Evolutionary conservation across 768 basidiomycete species (phyloP).

Genomic region (Leccinum imitatum): DNA sequence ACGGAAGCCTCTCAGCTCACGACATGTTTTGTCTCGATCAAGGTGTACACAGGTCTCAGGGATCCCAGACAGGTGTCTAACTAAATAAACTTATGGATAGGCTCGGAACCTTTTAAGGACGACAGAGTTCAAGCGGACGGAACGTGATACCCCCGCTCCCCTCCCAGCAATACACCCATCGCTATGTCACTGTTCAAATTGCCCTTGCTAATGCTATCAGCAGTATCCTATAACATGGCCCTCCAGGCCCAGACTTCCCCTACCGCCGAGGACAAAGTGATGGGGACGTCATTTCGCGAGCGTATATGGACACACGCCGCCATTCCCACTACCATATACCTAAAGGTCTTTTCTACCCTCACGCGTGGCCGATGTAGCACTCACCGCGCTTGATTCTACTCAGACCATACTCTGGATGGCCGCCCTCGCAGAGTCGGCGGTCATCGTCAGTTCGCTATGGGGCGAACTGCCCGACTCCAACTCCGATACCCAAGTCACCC

Average conservation of each 20-base stretch:
- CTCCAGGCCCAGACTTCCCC: background rate
- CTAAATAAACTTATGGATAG: background rate
- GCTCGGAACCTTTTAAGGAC: background rate
- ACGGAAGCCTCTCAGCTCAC: background rate
- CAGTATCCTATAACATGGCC: constrained; percentile 5
- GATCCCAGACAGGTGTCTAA: background rate
- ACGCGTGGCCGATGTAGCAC: background rate
- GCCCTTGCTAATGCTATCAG: constrained; percentile 8
- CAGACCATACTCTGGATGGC: background rate
- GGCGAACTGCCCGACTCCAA: background rate
- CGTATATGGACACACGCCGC: constrained; percentile 5
- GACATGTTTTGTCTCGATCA: background rate
- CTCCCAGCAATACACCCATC: background rate
- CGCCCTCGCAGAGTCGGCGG: background rate
- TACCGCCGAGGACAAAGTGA: constrained; percentile 6
- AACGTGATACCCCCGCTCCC: background rate
- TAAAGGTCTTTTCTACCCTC: constrained; percentile 1
- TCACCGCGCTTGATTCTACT: background rate
- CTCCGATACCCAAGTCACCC: background rate
- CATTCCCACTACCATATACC: background rate
- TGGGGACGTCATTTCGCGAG: constrained; percentile 3
- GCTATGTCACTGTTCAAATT: constrained; percentile 13
- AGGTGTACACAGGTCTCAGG: background rate
- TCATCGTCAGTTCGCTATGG: background rate
- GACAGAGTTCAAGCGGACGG: background rate